Percentiles rank a stretch among this genome's conserved stretches.
Evolutionary conservation across 2,329 filamentous ascomycete species (phyloP).

Genomic region (Sporothrix dimorphospora): DNA sequence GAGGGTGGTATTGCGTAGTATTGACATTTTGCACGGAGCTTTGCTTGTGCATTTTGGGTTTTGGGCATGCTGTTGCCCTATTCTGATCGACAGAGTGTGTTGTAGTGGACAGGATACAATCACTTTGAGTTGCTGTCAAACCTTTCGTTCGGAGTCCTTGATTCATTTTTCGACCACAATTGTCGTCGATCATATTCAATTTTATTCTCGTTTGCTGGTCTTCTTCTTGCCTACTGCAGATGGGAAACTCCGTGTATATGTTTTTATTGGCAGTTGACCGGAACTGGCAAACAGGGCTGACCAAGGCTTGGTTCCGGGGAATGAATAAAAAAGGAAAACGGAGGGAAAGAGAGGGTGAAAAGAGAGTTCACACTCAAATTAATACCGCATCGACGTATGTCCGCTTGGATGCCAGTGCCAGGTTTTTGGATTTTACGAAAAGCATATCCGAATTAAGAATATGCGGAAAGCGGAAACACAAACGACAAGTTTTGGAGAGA

Average conservation of each 20-base stretch:
- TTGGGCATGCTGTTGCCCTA: background rate
- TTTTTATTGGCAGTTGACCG: background rate
- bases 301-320: background rate
- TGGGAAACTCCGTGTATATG: too few relatives aligned
- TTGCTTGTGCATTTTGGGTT: background rate
- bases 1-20: background rate
- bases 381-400: slow-evolving; percentile 13
- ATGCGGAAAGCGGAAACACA: background rate
- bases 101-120: background rate
- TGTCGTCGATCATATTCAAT: slow-evolving; percentile 5
- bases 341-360: background rate
- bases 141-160: background rate
- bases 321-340: background rate
- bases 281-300: slow-evolving; percentile 10
- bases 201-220: background rate
- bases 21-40: background rate
- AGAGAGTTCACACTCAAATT: background rate
- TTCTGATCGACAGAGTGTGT: slow-evolving; percentile 9
- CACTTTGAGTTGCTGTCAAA: background rate
- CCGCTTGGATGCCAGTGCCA: background rate
- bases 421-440: background rate
- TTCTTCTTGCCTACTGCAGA: too few relatives aligned
- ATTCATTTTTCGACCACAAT: background rate
- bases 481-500: background rate
- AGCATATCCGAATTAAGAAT: background rate